phyloP scores from a whole-genome alignment of 139 green algal genomes.

The Desmodesmus armatus region DNA sequence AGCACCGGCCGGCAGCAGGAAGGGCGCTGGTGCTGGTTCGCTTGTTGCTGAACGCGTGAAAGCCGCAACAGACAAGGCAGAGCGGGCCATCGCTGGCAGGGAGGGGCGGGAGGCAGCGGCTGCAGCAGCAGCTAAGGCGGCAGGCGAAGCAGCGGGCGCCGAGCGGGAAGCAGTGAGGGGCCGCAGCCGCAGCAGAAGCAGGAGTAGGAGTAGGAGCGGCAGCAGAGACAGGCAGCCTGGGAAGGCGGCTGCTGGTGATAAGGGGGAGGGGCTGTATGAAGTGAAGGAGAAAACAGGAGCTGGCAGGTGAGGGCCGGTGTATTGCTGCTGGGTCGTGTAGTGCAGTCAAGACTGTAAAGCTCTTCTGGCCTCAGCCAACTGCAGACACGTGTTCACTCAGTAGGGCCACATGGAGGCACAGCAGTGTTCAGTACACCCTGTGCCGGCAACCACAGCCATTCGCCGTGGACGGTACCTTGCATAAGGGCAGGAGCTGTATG shows the following conservation, averaged over 20 bases:
- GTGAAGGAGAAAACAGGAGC: constrained; percentile 30
- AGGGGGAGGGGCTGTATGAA: constrained; percentile 45
- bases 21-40: background rate
- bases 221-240: background rate
- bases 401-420: too few species aligned
- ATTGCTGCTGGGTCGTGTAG: background rate
- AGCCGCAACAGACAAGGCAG: constrained; percentile 34
- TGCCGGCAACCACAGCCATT: too few species aligned
- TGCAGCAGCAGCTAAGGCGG: constrained; percentile 34
- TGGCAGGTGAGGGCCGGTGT: constrained; percentile 48
- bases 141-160: background rate
- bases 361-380: too few species aligned
- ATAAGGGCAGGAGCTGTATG: too few species aligned
- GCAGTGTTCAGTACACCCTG: too few species aligned
- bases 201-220: background rate
- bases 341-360: too few species aligned
- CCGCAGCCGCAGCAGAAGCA: background rate
- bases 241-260: background rate
- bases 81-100: background rate
- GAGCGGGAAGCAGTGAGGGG: constrained; percentile 2
- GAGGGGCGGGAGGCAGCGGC: background rate
- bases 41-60: constrained; percentile 13
- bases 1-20: background rate
- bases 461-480: too few species aligned
- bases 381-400: too few species aligned